A percentile compares a stretch with the other conserved stretches of the same genome.
phyloP scores from a whole-genome alignment of 306 rosid genomes.

The Rosa rugosa region DNA sequence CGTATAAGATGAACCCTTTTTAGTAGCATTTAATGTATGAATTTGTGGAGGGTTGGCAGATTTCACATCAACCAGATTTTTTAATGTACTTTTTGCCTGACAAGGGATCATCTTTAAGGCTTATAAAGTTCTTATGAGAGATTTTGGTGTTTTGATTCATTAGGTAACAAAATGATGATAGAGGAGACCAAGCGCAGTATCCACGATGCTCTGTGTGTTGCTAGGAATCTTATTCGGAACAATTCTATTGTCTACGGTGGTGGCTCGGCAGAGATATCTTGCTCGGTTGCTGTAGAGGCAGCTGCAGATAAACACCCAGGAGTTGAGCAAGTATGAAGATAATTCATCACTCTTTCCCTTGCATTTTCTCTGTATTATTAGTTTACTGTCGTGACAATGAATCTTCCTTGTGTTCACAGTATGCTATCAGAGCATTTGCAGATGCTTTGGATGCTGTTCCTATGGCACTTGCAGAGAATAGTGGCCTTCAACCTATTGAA shows the following conservation, averaged over 20 bases:
- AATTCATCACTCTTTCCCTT: neutral
- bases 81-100: neutral
- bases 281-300: conserved; percentile 87
- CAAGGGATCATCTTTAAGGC: neutral
- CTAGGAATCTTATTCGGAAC: conserved; percentile 97
- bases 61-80: neutral
- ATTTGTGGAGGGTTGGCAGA: neutral
- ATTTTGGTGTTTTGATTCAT: conserved; percentile 14
- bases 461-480: conserved; percentile 99
- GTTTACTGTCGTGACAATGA: neutral
- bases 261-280: conserved; percentile 90
- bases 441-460: conserved; percentile 90
- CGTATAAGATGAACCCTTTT: neutral
- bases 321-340: conserved; percentile 77
- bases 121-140: conserved; percentile 7
- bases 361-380: no score
- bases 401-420: conserved; percentile 48
- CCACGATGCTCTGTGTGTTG: conserved; percentile 94
- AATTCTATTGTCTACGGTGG: conserved; percentile 98
- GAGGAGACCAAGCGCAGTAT: conserved; percentile 99
- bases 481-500: conserved; percentile 97
- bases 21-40: neutral
- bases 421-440: conserved; percentile 92
- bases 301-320: conserved; percentile 93
- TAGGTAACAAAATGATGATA: conserved; percentile 96